Evolutionary conservation across 169 alveolate genomes (phyloP).

Genomic region (Cystoisospora suis): DNA sequence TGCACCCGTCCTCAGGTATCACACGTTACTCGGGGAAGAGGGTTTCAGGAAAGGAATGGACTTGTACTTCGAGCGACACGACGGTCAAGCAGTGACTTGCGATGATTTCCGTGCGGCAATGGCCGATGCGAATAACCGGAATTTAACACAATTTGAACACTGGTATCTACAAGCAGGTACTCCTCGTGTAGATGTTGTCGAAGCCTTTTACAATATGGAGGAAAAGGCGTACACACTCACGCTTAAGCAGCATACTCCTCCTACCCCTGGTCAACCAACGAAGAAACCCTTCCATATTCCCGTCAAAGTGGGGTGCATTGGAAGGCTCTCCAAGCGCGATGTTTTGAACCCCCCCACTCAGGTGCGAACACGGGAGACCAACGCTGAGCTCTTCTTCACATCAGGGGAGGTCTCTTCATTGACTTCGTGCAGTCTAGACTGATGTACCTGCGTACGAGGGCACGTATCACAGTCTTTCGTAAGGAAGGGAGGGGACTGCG

Average conservation of each 20-base stretch:
- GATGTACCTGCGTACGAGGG: no score
- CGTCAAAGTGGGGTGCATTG: slow-evolving; percentile 80
- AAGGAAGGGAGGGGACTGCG: no score
- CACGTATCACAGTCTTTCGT: no score
- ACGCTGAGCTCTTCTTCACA: neutral
- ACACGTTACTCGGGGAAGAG: slow-evolving; percentile 87
- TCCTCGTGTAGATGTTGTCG: slow-evolving; percentile 70
- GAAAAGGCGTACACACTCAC: slow-evolving; percentile 70
- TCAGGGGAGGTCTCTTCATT: no score
- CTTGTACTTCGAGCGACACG: slow-evolving; percentile 88
- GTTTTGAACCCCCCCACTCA: slow-evolving; percentile 20
- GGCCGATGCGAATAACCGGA: slow-evolving; percentile 84
- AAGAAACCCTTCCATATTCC: slow-evolving; percentile 89
- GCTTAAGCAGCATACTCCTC: slow-evolving; percentile 81
- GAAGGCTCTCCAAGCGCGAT: slow-evolving; percentile 76
- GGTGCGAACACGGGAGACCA: neutral
- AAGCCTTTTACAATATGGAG: slow-evolving; percentile 68
- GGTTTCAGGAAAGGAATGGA: slow-evolving; percentile 93
- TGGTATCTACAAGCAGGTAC: slow-evolving; percentile 88
- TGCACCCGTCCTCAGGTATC: slow-evolving; percentile 64
- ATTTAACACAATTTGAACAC: slow-evolving; percentile 86
- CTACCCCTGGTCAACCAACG: slow-evolving; percentile 42
- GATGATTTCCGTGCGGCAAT: slow-evolving; percentile 92
- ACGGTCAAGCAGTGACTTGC: slow-evolving; percentile 92
- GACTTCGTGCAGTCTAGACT: no score